These are phyloP conservation scores for Hygrophoropsis aurantiaca DNA, from an alignment of 768 basidiomycete species.

Conservation along the genomic window DNA sequence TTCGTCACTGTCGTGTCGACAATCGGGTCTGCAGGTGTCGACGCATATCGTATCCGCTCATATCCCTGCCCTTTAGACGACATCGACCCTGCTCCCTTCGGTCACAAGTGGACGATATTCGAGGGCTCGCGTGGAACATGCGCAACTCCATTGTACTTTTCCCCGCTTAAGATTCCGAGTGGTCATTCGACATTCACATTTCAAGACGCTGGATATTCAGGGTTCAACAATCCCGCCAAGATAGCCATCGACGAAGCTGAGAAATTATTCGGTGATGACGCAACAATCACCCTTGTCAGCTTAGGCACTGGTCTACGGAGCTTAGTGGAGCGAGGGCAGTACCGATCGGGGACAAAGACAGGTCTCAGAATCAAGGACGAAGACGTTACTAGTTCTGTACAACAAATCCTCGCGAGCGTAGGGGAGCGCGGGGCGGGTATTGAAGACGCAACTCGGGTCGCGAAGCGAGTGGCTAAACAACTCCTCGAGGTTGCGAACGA, in stretches of 20 bases:
- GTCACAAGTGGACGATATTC: slow-evolving; percentile 1
- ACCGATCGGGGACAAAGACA: too few species aligned
- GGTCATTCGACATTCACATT: background rate
- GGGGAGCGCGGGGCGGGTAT: too few species aligned
- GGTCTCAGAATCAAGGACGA: too few species aligned
- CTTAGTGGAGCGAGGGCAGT: too few species aligned
- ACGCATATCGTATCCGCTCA: slow-evolving; percentile 2
- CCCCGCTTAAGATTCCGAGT: background rate
- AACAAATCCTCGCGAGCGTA: too few species aligned
- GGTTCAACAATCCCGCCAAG: background rate
- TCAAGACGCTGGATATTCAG: slow-evolving; percentile 2
- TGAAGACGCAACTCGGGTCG: too few species aligned
- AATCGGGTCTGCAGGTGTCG: background rate
- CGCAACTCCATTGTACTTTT: slow-evolving; percentile 1
- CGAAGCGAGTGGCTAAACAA: background rate
- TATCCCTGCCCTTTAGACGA: background rate
- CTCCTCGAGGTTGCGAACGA: slow-evolving; percentile 2
- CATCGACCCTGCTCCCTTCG: background rate
- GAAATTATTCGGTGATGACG: too few species aligned
- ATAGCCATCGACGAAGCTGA: slow-evolving; percentile 1
- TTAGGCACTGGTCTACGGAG: too few species aligned
- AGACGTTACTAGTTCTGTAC: too few species aligned
- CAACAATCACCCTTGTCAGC: too few species aligned
- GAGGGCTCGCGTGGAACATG: slow-evolving; percentile 1
- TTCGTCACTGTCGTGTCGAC: background rate